phyloP scores from a whole-genome alignment of 768 basidiomycete genomes.

The Suillus alpinus region DNA sequence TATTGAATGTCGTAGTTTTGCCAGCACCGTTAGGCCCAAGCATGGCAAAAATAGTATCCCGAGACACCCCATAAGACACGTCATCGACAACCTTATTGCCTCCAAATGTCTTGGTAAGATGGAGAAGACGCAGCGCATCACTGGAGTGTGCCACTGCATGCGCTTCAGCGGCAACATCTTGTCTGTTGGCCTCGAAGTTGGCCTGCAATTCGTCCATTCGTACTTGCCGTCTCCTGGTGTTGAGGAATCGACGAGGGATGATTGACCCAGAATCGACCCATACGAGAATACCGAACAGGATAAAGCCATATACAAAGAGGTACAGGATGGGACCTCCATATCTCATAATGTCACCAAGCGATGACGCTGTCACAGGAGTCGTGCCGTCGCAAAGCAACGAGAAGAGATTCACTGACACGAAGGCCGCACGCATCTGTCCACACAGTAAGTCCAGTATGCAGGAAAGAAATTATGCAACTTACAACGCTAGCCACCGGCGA shows the following conservation, averaged over 20 bases:
- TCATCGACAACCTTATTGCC: constrained; percentile 64
- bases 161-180: constrained; percentile 58
- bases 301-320: constrained; percentile 56
- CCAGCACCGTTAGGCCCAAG: constrained; percentile 84
- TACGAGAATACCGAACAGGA: constrained; percentile 62
- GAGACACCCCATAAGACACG: constrained; percentile 64
- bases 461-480: constrained; percentile 24
- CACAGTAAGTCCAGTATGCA: not conserved
- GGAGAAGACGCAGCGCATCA: constrained; percentile 61
- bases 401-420: constrained; percentile 80
- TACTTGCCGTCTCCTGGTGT: constrained; percentile 14
- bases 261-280: constrained; percentile 71
- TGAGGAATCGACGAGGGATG: constrained; percentile 37
- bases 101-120: constrained; percentile 60
- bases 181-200: constrained; percentile 22
- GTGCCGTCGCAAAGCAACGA: constrained; percentile 65
- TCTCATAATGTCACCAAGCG: constrained; percentile 51
- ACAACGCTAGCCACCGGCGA: constrained; percentile 72
- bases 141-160: constrained; percentile 43
- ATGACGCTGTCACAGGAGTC: constrained; percentile 41
- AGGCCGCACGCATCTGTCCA: constrained; percentile 55
- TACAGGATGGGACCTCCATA: constrained; percentile 79
- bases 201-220: constrained; percentile 13
- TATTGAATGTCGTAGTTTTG: constrained; percentile 79
- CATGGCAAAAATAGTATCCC: constrained; percentile 65